phyloP scores from a whole-genome alignment of 2,329 filamentous ascomycete genomes.

The Endocalyx cinctus region DNA sequence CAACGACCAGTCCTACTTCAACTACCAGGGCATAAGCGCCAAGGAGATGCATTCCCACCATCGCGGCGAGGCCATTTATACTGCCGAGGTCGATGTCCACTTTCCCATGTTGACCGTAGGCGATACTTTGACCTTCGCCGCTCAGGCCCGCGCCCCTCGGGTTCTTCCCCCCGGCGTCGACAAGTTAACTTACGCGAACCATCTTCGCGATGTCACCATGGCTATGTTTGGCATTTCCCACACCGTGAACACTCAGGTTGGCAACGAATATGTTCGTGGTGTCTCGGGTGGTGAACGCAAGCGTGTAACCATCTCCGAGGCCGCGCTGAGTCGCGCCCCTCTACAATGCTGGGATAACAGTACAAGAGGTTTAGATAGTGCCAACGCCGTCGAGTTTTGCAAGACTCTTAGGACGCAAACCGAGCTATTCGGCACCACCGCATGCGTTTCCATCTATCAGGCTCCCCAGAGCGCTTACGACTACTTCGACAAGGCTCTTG shows the following conservation, averaged over 20 bases:
- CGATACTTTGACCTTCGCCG: conserved; percentile 75
- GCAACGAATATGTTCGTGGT: conserved; percentile 71
- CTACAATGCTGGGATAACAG: conserved; percentile 69
- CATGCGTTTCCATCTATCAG: conserved; percentile 71
- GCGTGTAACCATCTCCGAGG: conserved; percentile 61
- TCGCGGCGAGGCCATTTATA: conserved; percentile 83
- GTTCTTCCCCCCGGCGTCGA: conserved; percentile 55
- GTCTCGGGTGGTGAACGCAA: conserved; percentile 71
- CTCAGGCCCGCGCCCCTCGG: conserved; percentile 62
- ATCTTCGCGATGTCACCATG: conserved; percentile 69
- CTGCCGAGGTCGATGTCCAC: conserved; percentile 77
- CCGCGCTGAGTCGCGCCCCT: conserved; percentile 53
- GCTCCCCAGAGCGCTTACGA: conserved; percentile 62
- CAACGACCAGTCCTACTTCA: conserved; percentile 66
- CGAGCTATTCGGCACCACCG: conserved; percentile 61
- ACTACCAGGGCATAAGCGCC: conserved; percentile 72
- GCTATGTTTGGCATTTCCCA: conserved; percentile 71
- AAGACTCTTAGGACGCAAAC: conserved; percentile 62
- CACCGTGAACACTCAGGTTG: conserved; percentile 67
- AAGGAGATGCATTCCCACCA: conserved; percentile 74
- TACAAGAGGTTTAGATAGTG: conserved; percentile 68
- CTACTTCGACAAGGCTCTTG: conserved; percentile 54
- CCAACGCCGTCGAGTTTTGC: conserved; percentile 72
- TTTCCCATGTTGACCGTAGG: conserved; percentile 74
- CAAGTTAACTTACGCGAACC: conserved; percentile 50